Conservation (phyloP, 352 stramenopile species). For the Phytopythium helicoides region DNA sequence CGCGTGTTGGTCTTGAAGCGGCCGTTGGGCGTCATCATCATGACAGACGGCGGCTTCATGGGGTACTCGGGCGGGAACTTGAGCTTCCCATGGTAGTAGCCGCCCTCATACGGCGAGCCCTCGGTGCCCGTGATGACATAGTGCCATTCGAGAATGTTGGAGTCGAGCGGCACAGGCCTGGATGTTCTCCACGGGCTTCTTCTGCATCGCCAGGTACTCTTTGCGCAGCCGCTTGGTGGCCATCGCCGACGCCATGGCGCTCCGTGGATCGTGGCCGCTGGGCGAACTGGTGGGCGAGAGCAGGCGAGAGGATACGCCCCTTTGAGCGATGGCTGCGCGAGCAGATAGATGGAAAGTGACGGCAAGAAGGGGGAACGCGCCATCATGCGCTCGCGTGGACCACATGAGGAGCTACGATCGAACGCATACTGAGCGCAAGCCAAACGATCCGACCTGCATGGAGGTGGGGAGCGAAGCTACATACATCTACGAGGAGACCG, state of each 20-base stretch:
- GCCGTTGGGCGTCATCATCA: constrained; percentile 94
- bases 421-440: constrained; percentile 3
- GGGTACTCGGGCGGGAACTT: constrained; percentile 95
- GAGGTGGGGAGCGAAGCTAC: too few relatives aligned
- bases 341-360: neutral
- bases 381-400: neutral
- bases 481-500: neutral
- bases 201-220: constrained; percentile 89
- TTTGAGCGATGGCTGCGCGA: too few relatives aligned
- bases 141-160: constrained; percentile 96
- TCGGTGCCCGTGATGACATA: constrained; percentile 90
- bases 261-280: too few relatives aligned
- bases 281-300: too few relatives aligned
- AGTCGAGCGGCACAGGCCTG: constrained; percentile 86
- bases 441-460: too few relatives aligned
- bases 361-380: neutral
- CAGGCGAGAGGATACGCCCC: too few relatives aligned
- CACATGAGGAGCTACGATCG: neutral
- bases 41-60: constrained; percentile 94
- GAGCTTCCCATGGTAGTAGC: constrained; percentile 90
- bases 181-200: constrained; percentile 91
- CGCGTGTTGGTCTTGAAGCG: constrained; percentile 94
- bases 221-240: constrained; percentile 91
- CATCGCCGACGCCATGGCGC: constrained; percentile 72
- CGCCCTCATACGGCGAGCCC: constrained; percentile 81